Conservation (phyloP, 1,284 basidiomycete genomes). For the Veloporphyrellus conicus region DNA sequence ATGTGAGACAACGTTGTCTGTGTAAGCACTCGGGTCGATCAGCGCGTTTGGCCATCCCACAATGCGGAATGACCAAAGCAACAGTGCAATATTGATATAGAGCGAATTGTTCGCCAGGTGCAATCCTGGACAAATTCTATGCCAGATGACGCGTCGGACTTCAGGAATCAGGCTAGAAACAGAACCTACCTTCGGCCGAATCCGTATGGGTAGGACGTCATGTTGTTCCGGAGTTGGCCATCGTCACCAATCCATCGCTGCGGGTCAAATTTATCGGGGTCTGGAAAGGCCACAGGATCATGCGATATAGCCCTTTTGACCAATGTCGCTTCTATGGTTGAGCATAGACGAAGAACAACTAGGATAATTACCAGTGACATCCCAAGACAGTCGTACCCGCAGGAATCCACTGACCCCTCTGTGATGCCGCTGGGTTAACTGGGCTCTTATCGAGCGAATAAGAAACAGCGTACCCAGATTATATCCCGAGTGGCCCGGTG, state of each 20-base stretch:
- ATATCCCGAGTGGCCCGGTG: constrained; percentile 59
- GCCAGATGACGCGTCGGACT: too few relatives aligned
- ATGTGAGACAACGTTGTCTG: constrained; percentile 10
- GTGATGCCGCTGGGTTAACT: not conserved
- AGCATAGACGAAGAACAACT: not conserved
- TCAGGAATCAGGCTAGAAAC: too few relatives aligned
- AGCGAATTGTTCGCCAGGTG: constrained; percentile 20
- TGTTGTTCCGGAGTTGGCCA: constrained; percentile 47
- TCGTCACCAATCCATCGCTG: constrained; percentile 52
- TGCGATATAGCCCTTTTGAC: constrained; percentile 45
- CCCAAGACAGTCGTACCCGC: constrained; percentile 56
- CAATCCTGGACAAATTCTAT: constrained; percentile 23
- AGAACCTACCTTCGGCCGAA: constrained; percentile 52
- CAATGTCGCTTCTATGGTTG: not conserved
- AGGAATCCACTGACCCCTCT: constrained; percentile 56
- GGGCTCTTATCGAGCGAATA: not conserved
- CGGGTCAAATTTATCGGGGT: constrained; percentile 57
- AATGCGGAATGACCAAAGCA: constrained; percentile 26
- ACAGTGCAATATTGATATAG: constrained; percentile 18
- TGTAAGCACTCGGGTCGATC: constrained; percentile 9
- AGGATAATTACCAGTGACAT: constrained; percentile 31
- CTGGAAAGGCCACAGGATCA: constrained; percentile 53
- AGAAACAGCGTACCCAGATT: constrained; percentile 43
- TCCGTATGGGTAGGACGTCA: constrained; percentile 53
- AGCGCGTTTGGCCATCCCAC: constrained; percentile 9